Conservation (phyloP, 2,329 filamentous ascomycete genomes). For the Cercospora sesami region DNA sequence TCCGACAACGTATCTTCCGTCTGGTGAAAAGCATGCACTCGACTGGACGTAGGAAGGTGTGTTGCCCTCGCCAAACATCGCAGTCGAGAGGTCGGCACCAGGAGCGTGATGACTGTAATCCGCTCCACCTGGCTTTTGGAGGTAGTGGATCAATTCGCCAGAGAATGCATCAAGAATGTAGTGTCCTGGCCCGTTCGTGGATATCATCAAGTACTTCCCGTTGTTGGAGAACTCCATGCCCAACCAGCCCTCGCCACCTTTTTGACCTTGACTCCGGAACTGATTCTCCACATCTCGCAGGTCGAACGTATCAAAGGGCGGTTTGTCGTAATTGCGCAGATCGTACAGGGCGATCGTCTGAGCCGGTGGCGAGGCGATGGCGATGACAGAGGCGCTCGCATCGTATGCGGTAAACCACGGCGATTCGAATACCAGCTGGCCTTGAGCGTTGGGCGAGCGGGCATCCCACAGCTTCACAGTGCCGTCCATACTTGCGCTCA, state of each 20-base stretch:
- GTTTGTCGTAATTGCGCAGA: constrained; percentile 87
- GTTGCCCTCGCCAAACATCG: constrained; percentile 51
- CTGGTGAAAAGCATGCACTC: constrained; percentile 85
- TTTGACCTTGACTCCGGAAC: constrained; percentile 53
- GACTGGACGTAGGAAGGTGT: constrained; percentile 55
- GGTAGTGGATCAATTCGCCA: constrained; percentile 59
- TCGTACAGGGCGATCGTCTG: constrained; percentile 87
- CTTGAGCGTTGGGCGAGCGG: constrained; percentile 74
- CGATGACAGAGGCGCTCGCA: constrained; percentile 87
- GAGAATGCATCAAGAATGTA: constrained; percentile 93
- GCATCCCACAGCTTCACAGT: constrained; percentile 91
- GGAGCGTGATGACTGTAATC: constrained; percentile 40
- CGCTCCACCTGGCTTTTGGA: constrained; percentile 34
- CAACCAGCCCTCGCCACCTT: constrained; percentile 67
- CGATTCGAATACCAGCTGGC: constrained; percentile 74
- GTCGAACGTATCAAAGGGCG: constrained; percentile 84
- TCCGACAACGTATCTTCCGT: constrained; percentile 84
- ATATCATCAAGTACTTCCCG: constrained; percentile 80
- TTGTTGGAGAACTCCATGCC: constrained; percentile 96
- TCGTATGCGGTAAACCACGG: constrained; percentile 88
- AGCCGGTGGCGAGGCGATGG: constrained; percentile 77
- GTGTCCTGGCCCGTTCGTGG: constrained; percentile 80
- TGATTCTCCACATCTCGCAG: constrained; percentile 64
- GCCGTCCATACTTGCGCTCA: constrained; percentile 88
- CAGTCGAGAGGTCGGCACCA: constrained; percentile 36